Percentiles rank a stretch among this genome's conserved stretches.
Conservation (phyloP, 805 yeast genomes). For the Maudiozyma saulgeensis region DNA sequence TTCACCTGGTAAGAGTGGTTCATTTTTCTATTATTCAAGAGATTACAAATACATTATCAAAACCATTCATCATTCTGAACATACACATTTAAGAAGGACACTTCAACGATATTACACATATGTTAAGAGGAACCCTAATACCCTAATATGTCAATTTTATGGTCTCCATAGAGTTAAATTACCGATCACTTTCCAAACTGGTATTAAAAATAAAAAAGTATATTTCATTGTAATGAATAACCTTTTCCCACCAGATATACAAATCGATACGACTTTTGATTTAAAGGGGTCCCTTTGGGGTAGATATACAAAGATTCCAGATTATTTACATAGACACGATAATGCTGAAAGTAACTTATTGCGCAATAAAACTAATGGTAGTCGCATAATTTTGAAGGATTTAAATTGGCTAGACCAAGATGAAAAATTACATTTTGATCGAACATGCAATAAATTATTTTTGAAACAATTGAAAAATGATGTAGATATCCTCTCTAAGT, state of each 20-base stretch:
- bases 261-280: conserved; percentile 77
- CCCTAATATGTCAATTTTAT: conserved; percentile 88
- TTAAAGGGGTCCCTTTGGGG: conserved; percentile 90
- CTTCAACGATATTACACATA: conserved; percentile 72
- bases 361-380: background rate
- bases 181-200: conserved; percentile 45
- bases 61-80: conserved; percentile 91
- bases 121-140: conserved; percentile 75
- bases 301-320: conserved; percentile 40
- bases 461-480: conserved; percentile 64
- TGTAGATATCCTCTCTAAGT: conserved; percentile 55
- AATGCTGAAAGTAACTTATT: conserved; percentile 5
- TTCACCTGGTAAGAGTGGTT: conserved; percentile 95
- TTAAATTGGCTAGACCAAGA: conserved; percentile 72
- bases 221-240: conserved; percentile 96
- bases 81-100: conserved; percentile 65
- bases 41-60: conserved; percentile 92
- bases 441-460: conserved; percentile 30
- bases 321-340: conserved; percentile 15
- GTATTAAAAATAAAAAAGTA: conserved; percentile 51
- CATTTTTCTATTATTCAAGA: conserved; percentile 88
- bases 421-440: conserved; percentile 36
- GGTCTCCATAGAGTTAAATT: conserved; percentile 90
- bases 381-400: conserved; percentile 60
- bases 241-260: conserved; percentile 86